A percentile compares a stretch with the other conserved stretches of the same genome.
Conservation (phyloP, 2,329 filamentous ascomycete species). For the Colletotrichum sp. region DNA sequence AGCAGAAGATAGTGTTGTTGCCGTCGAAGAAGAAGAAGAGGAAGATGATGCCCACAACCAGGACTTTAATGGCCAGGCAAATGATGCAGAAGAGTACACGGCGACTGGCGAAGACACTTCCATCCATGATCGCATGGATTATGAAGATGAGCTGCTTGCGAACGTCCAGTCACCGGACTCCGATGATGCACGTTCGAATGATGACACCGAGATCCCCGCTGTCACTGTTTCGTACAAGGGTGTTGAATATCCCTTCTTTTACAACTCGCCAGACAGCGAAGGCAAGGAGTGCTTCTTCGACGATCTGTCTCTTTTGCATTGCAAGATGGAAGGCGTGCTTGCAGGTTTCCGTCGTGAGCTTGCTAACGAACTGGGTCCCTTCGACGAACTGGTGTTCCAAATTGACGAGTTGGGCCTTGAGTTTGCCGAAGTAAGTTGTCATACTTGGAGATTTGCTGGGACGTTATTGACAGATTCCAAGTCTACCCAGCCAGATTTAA, state of each 20-base stretch:
- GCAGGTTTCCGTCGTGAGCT: conserved; percentile 50
- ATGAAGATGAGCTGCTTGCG: conserved; percentile 9
- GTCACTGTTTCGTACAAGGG: conserved; percentile 49
- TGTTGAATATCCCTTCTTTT: conserved; percentile 47
- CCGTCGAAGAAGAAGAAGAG: not conserved
- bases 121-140: conserved; percentile 3
- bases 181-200: conserved; percentile 1
- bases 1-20: not conserved
- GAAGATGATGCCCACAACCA: not conserved
- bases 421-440: conserved; percentile 52
- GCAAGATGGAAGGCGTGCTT: conserved; percentile 49
- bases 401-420: conserved; percentile 58
- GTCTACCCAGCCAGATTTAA: conserved; percentile 38
- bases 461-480: conserved; percentile 31
- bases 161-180: conserved; percentile 13
- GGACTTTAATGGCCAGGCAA: not conserved
- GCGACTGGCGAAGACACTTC: not conserved
- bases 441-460: not conserved
- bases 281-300: conserved; percentile 51
- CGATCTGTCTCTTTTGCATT: conserved; percentile 43
- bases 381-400: conserved; percentile 56
- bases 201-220: conserved; percentile 32
- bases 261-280: conserved; percentile 25
- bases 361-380: conserved; percentile 44
- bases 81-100: conserved; percentile 14